These are phyloP conservation scores for Lipomyces lipofer DNA, from an alignment of 805 yeast species.

Conservation along the genomic window DNA sequence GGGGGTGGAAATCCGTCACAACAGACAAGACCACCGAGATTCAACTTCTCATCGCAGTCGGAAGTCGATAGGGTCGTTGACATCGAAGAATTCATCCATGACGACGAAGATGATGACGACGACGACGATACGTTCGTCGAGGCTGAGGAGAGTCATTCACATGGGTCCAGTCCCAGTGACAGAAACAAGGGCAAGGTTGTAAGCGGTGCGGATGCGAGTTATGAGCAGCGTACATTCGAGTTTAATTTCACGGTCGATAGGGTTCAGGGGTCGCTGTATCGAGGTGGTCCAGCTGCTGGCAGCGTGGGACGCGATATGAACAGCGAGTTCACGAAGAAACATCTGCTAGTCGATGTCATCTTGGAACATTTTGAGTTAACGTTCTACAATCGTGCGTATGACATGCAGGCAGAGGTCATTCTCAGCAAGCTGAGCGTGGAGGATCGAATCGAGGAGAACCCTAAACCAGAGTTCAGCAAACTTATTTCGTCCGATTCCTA, in stretches of 20 bases:
- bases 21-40: neutral
- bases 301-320: slow-evolving; percentile 48
- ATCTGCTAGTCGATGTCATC: slow-evolving; percentile 67
- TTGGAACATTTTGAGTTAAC: slow-evolving; percentile 64
- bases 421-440: slow-evolving; percentile 68
- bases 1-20: neutral
- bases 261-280: slow-evolving; percentile 64
- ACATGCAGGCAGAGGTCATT: slow-evolving; percentile 63
- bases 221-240: slow-evolving; percentile 66
- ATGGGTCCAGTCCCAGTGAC: slow-evolving; percentile 1
- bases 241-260: slow-evolving; percentile 66
- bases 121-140: slow-evolving; percentile 27
- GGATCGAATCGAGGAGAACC: slow-evolving; percentile 68
- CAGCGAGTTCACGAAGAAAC: slow-evolving; percentile 34
- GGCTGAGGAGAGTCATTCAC: slow-evolving; percentile 17
- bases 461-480: slow-evolving; percentile 63
- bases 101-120: slow-evolving; percentile 35
- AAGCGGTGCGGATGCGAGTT: slow-evolving; percentile 8
- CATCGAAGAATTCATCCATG: slow-evolving; percentile 10
- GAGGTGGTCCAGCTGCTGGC: slow-evolving; percentile 44
- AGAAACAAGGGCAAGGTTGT: slow-evolving; percentile 17
- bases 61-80: slow-evolving; percentile 6
- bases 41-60: slow-evolving; percentile 9
- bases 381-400: slow-evolving; percentile 59
- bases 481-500: slow-evolving; percentile 65